Percentiles rank a stretch among this genome's conserved stretches.
These are phyloP conservation scores for Candida nanaspora DNA, from an alignment of 805 yeast species.

Conservation along the genomic window DNA sequence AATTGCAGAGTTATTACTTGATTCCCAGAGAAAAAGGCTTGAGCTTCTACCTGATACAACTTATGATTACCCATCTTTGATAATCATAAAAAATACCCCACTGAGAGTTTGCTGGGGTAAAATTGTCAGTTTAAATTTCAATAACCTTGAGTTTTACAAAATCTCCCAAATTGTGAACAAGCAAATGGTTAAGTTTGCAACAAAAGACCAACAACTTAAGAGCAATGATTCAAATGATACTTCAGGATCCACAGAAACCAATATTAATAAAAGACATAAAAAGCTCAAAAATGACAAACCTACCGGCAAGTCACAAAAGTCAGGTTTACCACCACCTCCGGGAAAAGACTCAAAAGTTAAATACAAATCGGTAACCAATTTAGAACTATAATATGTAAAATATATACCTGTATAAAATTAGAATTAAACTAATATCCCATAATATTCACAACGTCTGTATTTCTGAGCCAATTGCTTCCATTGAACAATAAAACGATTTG, in stretches of 20 bases:
- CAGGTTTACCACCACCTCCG: not conserved
- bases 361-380: conserved; percentile 10
- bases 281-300: not conserved
- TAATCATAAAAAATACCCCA: conserved; percentile 34
- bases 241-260: not conserved
- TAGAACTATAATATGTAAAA: conserved; percentile 1
- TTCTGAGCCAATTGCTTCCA: conserved; percentile 59
- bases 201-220: conserved; percentile 23
- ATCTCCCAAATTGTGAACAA: conserved; percentile 43
- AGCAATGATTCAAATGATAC: too few species aligned
- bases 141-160: conserved; percentile 38
- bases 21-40: conserved; percentile 3
- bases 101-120: conserved; percentile 52
- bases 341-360: conserved; percentile 2
- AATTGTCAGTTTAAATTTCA: conserved; percentile 30
- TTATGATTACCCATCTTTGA: conserved; percentile 21
- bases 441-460: conserved; percentile 60
- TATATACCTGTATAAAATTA: conserved; percentile 1
- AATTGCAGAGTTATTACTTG: conserved; percentile 18
- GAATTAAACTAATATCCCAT: conserved; percentile 66
- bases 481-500: conserved; percentile 80
- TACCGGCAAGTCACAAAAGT: not conserved
- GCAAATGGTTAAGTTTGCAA: conserved; percentile 46
- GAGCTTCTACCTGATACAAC: not conserved
- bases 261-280: not conserved